Base-by-base conservation (phyloP, 164 flowering plant species). In the Cinnamomum micranthum region DNA sequence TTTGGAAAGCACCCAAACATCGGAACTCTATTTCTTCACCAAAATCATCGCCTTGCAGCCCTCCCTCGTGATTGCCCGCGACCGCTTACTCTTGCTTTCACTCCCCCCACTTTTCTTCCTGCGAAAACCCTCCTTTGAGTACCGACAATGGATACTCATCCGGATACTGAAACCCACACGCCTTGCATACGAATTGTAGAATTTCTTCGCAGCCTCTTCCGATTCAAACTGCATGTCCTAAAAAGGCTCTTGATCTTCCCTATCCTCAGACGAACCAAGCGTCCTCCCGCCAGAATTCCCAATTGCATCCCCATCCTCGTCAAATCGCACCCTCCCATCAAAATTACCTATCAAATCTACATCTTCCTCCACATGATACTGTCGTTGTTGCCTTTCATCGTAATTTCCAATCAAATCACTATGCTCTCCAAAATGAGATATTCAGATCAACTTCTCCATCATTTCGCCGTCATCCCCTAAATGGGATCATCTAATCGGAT, bases 81-180 rank as follows among this genome's bases (percentile, higher is more conserved):
- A 58, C 31, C 69, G 67, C 65, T 35, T 65, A 20, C 12, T 50
- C 24, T 41, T 63, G 60, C 63, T n/a, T 19, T 72, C 74, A 4
- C 33, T 35, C 20, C 11, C 35, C 41, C 10, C 24, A 23, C 15
- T 35, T 67, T 33, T 73, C 75, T 62, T 73, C 27, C 1, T 27
- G 27, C 27, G 1, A 27, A 27, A 27, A 27, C 27, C 27, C 27
- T 27, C 27, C 27, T 65, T 73, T 10, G 70, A 73, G 47, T 69
- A 73, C 50, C 68, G 68, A 47, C 69, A 27, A 15, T 35, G 27
- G 20, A 41, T 31, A 64, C 75, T 50, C 14, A 73, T 50, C 13
- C 75, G 59, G 69, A 73, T 64, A 50, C 69, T 66, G 52, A 76
- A 76, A n/a, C 78, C 78, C 35, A 71, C 58, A 20, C 50, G 72